These are phyloP conservation scores for Termitomyces sp. DNA, from an alignment of 768 basidiomycete species.

Conservation along the genomic window DNA sequence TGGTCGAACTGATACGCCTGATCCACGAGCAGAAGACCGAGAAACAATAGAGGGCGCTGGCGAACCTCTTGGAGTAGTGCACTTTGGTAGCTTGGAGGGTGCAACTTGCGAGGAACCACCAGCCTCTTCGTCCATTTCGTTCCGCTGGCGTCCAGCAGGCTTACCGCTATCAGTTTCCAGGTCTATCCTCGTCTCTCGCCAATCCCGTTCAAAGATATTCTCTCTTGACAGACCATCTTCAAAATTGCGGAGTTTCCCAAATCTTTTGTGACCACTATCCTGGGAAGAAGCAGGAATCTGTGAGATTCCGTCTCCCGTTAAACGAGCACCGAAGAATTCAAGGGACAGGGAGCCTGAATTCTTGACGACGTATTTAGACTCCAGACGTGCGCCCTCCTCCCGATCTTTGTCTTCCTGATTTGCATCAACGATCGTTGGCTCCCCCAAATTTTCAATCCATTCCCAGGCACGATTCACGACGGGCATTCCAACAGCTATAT, in stretches of 20 bases:
- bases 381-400: slow-evolving; percentile 32
- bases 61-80: slow-evolving; percentile 27
- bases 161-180: slow-evolving; percentile 26
- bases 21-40: slow-evolving; percentile 41
- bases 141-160: slow-evolving; percentile 14
- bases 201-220: slow-evolving; percentile 66
- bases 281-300: slow-evolving; percentile 18
- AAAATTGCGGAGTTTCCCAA: slow-evolving; percentile 49
- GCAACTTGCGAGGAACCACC: slow-evolving; percentile 11
- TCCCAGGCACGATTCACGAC: slow-evolving; percentile 82
- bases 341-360: slow-evolving; percentile 70
- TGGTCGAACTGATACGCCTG: slow-evolving; percentile 44
- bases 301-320: slow-evolving; percentile 56
- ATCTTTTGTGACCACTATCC: slow-evolving; percentile 26
- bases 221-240: slow-evolving; percentile 62
- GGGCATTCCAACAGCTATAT: slow-evolving; percentile 38
- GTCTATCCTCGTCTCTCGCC: slow-evolving; percentile 63
- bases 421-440: slow-evolving; percentile 36
- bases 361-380: slow-evolving; percentile 36
- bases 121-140: slow-evolving; percentile 18
- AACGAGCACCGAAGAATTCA: slow-evolving; percentile 59
- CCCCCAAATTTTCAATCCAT: slow-evolving; percentile 77
- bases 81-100: slow-evolving; percentile 15
- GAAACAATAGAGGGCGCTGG: slow-evolving; percentile 37
- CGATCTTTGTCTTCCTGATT: slow-evolving; percentile 36